Conservation (phyloP, 192 early-diverging fungal species). For the Geosiphon pyriformis region DNA sequence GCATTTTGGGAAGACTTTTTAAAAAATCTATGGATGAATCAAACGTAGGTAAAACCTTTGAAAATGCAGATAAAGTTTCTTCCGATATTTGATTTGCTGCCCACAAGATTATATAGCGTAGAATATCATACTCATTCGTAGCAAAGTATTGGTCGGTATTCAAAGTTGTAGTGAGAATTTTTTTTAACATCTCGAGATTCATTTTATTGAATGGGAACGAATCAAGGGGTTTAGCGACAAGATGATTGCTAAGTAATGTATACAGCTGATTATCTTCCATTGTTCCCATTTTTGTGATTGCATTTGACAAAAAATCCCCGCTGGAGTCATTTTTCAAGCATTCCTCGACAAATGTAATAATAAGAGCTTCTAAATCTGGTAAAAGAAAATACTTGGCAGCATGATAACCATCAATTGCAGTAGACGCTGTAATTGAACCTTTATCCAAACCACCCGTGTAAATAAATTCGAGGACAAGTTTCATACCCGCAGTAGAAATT, state of each 20-base stretch:
- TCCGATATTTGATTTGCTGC: background rate
- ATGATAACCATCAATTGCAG: slow-evolving; percentile 11
- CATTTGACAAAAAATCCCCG: too few relatives aligned
- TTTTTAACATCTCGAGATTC: background rate
- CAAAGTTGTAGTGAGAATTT: background rate
- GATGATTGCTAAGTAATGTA: too few relatives aligned
- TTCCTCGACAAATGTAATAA: slow-evolving; percentile 5
- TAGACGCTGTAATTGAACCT: slow-evolving; percentile 3
- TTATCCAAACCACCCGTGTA: slow-evolving; percentile 9
- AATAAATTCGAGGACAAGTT: slow-evolving; percentile 19
- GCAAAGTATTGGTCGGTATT: slow-evolving; percentile 10
- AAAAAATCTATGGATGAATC: too few relatives aligned
- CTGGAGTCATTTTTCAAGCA: too few relatives aligned
- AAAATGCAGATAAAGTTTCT: background rate
- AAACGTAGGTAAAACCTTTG: background rate
- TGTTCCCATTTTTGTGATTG: too few relatives aligned
- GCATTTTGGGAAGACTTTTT: background rate
- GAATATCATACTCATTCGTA: background rate
- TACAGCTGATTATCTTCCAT: too few relatives aligned
- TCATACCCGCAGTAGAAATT: background rate
- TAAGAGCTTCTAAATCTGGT: slow-evolving; percentile 4
- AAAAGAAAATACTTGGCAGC: slow-evolving; percentile 14
- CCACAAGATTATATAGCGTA: background rate
- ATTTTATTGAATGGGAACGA: background rate
- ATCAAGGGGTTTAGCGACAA: slow-evolving; percentile 5